Evolutionary conservation across 768 basidiomycete species (phyloP).

Genomic region (Psilocybe cubensis): DNA sequence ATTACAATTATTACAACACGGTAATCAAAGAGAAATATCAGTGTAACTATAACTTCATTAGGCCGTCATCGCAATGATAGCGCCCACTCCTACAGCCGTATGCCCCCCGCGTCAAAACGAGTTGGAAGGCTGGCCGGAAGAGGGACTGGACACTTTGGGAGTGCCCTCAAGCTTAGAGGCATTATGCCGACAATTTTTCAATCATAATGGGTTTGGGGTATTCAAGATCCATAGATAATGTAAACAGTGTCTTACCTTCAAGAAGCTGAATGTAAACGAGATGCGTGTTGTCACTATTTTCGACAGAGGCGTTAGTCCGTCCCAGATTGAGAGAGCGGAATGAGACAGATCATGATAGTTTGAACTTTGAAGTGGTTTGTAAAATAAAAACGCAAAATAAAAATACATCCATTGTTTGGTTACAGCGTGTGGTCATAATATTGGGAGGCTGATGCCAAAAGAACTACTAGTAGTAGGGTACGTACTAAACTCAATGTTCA

Average conservation of each 20-base stretch:
- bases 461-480: too few species aligned
- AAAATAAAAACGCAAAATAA: too few species aligned
- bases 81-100: conserved; percentile 21
- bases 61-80: conserved; percentile 18
- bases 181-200: conserved; percentile 20
- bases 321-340: too few species aligned
- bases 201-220: conserved; percentile 11
- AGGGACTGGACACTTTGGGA: conserved; percentile 18
- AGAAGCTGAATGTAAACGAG: too few species aligned
- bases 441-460: background rate
- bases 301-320: too few species aligned
- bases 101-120: conserved; percentile 24
- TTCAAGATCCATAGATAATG: too few species aligned
- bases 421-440: background rate
- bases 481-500: too few species aligned
- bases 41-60: conserved; percentile 24
- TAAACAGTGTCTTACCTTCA: too few species aligned
- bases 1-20: background rate
- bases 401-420: background rate
- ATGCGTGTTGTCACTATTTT: too few species aligned
- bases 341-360: too few species aligned
- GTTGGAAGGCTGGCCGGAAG: conserved; percentile 20
- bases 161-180: conserved; percentile 23
- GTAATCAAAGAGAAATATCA: conserved; percentile 6
- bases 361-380: too few species aligned